Evolutionary conservation across 345 rosid species (phyloP).

Genomic region (Reutealis trisperma): DNA sequence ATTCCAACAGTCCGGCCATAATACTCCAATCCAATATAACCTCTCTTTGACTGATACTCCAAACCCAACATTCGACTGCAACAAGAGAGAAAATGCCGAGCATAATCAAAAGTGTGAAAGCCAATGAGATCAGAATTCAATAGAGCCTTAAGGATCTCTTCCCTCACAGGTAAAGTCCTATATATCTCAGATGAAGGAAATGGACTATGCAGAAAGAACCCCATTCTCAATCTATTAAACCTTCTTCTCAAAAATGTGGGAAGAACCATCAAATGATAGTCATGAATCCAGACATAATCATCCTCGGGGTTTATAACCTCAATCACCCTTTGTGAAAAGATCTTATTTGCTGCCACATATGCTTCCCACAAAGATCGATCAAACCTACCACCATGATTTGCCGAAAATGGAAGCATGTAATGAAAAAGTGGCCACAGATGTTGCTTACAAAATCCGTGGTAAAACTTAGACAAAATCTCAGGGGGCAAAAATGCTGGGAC

Average conservation of each 20-base stretch:
- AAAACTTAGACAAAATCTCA: conserved; percentile 58
- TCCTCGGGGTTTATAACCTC: conserved; percentile 78
- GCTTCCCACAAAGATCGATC: conserved; percentile 81
- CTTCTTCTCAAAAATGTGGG: conserved; percentile 70
- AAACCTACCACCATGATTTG: conserved; percentile 64
- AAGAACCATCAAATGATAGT: conserved; percentile 81
- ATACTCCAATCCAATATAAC: conserved; percentile 73
- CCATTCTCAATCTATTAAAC: conserved; percentile 71
- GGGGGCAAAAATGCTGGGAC: conserved; percentile 75
- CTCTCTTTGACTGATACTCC: conserved; percentile 76
- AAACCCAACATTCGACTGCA: conserved; percentile 75
- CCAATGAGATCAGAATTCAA: conserved; percentile 73
- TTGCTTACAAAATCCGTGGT: conserved; percentile 79
- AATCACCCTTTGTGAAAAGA: conserved; percentile 69
- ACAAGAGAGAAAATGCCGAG: conserved; percentile 84
- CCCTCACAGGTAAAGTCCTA: conserved; percentile 73
- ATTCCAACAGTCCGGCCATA: conserved; percentile 77
- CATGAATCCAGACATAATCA: conserved; percentile 78
- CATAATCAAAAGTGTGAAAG: conserved; percentile 90
- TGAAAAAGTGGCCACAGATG: conserved; percentile 84
- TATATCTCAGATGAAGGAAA: conserved; percentile 83
- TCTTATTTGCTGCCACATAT: conserved; percentile 72
- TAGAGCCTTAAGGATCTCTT: conserved; percentile 70
- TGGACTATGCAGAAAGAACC: conserved; percentile 75
- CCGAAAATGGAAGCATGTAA: conserved; percentile 74